Base-by-base conservation (phyloP, 495 filamentous ascomycete species). In the Stereocaulon alpinum region DNA sequence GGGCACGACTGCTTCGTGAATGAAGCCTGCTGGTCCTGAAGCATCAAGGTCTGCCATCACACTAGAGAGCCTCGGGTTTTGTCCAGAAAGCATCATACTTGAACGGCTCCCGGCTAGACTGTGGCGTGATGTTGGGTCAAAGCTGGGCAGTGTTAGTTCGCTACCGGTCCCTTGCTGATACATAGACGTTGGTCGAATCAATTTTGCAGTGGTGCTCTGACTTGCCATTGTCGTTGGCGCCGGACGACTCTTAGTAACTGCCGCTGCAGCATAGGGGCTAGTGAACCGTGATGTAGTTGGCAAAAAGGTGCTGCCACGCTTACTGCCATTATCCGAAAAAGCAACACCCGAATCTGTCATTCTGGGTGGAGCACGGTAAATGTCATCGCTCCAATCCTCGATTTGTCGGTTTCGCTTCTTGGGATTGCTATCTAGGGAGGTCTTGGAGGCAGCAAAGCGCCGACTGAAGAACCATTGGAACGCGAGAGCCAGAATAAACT, bases 321-420 rank as follows among this genome's bases (percentile, higher is more conserved):
- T 96, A 77, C 80, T 89, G 44, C 73, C 72, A 40, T 86, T 79
- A 62, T 93, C 89, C 11, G 80, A 80, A 11, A 77, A 75, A 41
- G 71, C 75, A 58, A 79, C 72, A 63, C 80, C 77, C 68, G 77
- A 80, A 61, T 96, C 91, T 1, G 80, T 74, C 61, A 96, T 74
- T 50, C 89, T 85, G 58, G 88, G 88, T 3, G 89, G 88, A 12
- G 91, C 86, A 30, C 89, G 85, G 66, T 97, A 96, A 66, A 97
- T 97, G 64, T 99, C 94, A 61, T 99, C 91, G 14, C 84, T 86
- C 94, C 94, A 99, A 63, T 96, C 92, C 71, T 99, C 94, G 58
- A 99, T 99, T 69, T 97, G 89, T 60, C 89, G 85, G 57, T 92
- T 85, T 47, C 94, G 82, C 69, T 87, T 85, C 68, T 87, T 88